phyloP scores from a whole-genome alignment of 83 land plant genomes.

The Isoetes engelmannii region DNA sequence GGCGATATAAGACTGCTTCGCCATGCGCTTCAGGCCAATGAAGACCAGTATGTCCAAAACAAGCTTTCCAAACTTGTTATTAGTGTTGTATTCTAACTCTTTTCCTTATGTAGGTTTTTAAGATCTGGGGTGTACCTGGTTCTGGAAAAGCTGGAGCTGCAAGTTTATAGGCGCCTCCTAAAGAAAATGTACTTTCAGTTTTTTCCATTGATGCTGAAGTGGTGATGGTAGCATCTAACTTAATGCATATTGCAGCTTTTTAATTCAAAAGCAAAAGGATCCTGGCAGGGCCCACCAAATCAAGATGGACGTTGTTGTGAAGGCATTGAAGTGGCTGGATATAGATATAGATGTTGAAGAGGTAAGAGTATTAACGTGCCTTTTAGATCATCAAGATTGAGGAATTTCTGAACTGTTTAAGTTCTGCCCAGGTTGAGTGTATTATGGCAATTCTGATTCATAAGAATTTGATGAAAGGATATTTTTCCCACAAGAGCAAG shows the following conservation, averaged over 20 bases:
- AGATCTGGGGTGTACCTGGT: conserved; percentile 97
- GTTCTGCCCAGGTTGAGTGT: conserved; percentile 74
- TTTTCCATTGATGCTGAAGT: neutral
- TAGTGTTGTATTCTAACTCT: too few relatives aligned
- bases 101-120: conserved; percentile 50
- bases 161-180: conserved; percentile 83
- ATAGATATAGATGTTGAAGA: conserved; percentile 94
- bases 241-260: conserved; percentile 46
- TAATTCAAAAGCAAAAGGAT: conserved; percentile 91
- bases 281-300: conserved; percentile 93
- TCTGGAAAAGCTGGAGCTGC: conserved; percentile 94
- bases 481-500: conserved; percentile 97
- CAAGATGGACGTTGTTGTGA: conserved; percentile 77
- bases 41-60: conserved; percentile 48
- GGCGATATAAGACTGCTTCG: conserved; percentile 89
- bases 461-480: conserved; percentile 88
- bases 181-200: conserved; percentile 68
- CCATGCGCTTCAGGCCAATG: conserved; percentile 80
- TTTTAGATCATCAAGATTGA: neutral
- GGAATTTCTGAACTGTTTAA: neutral
- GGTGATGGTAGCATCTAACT: neutral
- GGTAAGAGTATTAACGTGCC: conserved; percentile 31
- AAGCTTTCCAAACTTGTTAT: too few relatives aligned
- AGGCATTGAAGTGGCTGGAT: conserved; percentile 95
- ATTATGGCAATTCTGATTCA: conserved; percentile 81